Evolutionary conservation across 2,329 filamentous ascomycete species (phyloP), one percentile per base, ranked within the genome.

Genomic region (Colletotrichum higginsianum): DNA sequence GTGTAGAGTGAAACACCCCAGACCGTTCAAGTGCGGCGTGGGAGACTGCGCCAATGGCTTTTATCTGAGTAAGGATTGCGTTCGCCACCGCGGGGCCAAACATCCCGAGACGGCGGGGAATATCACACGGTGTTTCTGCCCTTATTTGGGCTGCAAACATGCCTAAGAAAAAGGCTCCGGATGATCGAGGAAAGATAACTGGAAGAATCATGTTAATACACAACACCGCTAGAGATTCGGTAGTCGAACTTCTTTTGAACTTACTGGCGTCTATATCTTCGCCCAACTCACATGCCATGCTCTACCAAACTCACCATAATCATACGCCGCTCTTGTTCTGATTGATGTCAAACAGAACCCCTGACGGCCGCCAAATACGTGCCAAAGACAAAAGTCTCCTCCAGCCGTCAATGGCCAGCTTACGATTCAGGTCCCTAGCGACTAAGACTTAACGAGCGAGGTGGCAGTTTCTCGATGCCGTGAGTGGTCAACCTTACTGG

Each of bases 401-500:
- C 26, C 35, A 23, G n/a, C 44, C 56, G 38, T 57, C 56, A 55
- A 67, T 57, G 46, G 47, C 47, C 40, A 53, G 56, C 35, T 61
- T 15, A 38, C 15, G 46, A 35, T 15, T 23, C 21, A 50, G 57
- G 46, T 23, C 57, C 63, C 35, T 1, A 26, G 18, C 9, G 23
- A 35, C 50, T 13, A 38, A 30, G 2, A 23, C 12, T 46, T 38
- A 6, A 13, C 23, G 63, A 64, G 58, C 65, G 58, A 71, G 5
- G 30, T 60, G 53, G 66, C 58, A 21, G 8, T 35, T 11, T 42
- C 7, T 12, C 6, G 44, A 16, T 23, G 15, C n/a, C 23, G 38
- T 64, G 58, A 72, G 38, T 72, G 69, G 64, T 13, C 53, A 69
- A 53, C 69, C 69, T 60, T 58, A 40, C 40, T 23, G 15, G 15